Base-by-base conservation (phyloP, 495 filamentous ascomycete genomes). In the Rhizodiscina lignyota region DNA sequence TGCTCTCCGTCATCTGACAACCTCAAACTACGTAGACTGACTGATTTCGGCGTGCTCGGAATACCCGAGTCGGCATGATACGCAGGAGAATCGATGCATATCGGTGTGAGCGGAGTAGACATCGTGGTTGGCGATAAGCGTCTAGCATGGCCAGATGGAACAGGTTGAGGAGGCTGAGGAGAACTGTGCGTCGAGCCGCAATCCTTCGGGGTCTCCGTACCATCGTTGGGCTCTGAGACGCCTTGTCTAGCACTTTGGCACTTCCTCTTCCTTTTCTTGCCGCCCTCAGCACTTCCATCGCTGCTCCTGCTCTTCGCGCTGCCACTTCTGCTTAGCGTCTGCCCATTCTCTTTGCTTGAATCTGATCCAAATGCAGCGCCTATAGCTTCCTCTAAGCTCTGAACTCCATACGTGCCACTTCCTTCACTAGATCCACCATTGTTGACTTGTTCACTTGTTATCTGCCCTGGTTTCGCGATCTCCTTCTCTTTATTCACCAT, bases 361-460 rank as follows among this genome's bases (percentile, higher is more conserved):
- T 56, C 45, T 17, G 34, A 17, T 5, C 41, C 38, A 26, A 46
- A 42, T 5, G 43, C 43, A n/a, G 55, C 55, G 18, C 56, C 56
- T 19, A 70, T 56, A 8, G 66, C 68, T 18, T 71, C 72, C 32
- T 67, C 63, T 11, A 80, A 53, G 40, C 73, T 79, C 44, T 74
- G 64, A 5, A 82, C 70, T 4, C 77, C 76, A 44, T 67, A 78
- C 35, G 59, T 64, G 43, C 60, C 71, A 37, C 64, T 43, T 5
- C 18, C 45, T 24, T 35, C 31, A 19, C 15, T n/a, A 18, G 20
- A 4, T 27, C 32, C 24, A 43, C 32, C 32, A 10, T 35, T 32
- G 17, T 11, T 20, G 36, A 15, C 20, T 28, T 8, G 12, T 37
- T 27, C 24, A 13, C 24, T 27, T 8, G 8, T 13, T 27, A 8